These are phyloP conservation scores for Metschnikowia similis DNA, from an alignment of 805 yeast genomes.

Conservation along the genomic window DNA sequence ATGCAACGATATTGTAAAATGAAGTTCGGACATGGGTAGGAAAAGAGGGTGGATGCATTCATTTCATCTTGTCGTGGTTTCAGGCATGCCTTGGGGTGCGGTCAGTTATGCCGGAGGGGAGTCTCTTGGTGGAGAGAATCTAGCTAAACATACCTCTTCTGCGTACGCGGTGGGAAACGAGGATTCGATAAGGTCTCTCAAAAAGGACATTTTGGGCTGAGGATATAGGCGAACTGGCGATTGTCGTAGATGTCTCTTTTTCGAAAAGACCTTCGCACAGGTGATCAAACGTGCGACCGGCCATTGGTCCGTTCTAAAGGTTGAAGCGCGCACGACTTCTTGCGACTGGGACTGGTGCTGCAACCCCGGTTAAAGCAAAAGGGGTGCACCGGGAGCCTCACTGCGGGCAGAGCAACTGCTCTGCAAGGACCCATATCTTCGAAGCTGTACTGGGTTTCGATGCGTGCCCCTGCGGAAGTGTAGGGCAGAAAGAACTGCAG, in stretches of 20 bases:
- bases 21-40: no score
- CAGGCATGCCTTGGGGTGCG: neutral
- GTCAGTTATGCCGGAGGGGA: neutral
- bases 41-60: neutral
- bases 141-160: conserved; percentile 50
- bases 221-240: conserved; percentile 6
- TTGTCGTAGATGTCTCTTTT: conserved; percentile 4
- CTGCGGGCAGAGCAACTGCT: no score
- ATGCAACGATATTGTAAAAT: no score
- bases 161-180: conserved; percentile 83
- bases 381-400: no score
- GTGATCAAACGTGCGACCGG: conserved; percentile 19
- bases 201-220: conserved; percentile 40
- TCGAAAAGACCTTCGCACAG: conserved; percentile 14
- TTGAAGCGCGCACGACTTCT: conserved; percentile 10
- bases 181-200: conserved; percentile 74
- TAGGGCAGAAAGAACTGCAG: no score
- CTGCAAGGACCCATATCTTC: neutral
- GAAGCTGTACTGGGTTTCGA: no score
- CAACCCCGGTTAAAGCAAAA: neutral
- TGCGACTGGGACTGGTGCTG: neutral
- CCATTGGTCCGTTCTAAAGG: conserved; percentile 15
- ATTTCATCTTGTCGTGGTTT: neutral
- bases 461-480: no score
- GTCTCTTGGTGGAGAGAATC: neutral